Evolutionary conservation across 148 eudicot genomes (phyloP).

Genomic region (Fagopyrum esculentum): DNA sequence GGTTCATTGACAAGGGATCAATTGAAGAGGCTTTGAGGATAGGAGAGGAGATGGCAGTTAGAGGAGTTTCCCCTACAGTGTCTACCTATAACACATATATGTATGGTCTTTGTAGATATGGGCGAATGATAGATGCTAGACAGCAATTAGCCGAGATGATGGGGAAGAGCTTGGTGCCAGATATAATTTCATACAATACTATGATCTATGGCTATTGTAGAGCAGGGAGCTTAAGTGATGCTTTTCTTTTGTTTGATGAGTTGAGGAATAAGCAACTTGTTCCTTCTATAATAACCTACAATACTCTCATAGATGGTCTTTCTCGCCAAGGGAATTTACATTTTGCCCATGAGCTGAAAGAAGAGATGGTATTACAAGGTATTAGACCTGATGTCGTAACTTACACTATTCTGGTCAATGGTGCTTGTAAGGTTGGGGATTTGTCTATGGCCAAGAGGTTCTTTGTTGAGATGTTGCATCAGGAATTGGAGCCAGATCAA

Average conservation of each 20-base stretch:
- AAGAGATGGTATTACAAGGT: slow-evolving; percentile 35
- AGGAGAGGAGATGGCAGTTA: slow-evolving; percentile 34
- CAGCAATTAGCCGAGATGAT: slow-evolving; percentile 36
- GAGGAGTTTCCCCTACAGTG: slow-evolving; percentile 36
- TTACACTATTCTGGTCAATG: slow-evolving; percentile 45
- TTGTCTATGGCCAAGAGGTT: slow-evolving; percentile 29
- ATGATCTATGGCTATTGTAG: slow-evolving; percentile 53
- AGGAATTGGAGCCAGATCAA: slow-evolving; percentile 45
- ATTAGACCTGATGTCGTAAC: slow-evolving; percentile 46
- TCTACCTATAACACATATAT: slow-evolving; percentile 42
- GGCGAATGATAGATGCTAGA: slow-evolving; percentile 35
- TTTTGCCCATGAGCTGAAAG: slow-evolving; percentile 34
- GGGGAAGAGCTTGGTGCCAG: slow-evolving; percentile 32
- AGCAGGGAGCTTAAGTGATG: slow-evolving; percentile 36
- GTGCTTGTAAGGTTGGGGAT: slow-evolving; percentile 36
- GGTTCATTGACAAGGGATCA: slow-evolving; percentile 36
- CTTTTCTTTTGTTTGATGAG: slow-evolving; percentile 35
- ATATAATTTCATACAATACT: slow-evolving; percentile 43
- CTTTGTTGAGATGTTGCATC: slow-evolving; percentile 38
- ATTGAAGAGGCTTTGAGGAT: slow-evolving; percentile 36
- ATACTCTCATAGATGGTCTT: slow-evolving; percentile 43
- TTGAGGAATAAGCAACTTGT: slow-evolving; percentile 24
- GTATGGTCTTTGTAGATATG: slow-evolving; percentile 39
- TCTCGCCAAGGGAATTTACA: slow-evolving; percentile 35
- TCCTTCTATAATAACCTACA: slow-evolving; percentile 48